Evolutionary conservation across 1,139 yeast genomes (phyloP).

Genomic region (Debaryomyces fabryi): DNA sequence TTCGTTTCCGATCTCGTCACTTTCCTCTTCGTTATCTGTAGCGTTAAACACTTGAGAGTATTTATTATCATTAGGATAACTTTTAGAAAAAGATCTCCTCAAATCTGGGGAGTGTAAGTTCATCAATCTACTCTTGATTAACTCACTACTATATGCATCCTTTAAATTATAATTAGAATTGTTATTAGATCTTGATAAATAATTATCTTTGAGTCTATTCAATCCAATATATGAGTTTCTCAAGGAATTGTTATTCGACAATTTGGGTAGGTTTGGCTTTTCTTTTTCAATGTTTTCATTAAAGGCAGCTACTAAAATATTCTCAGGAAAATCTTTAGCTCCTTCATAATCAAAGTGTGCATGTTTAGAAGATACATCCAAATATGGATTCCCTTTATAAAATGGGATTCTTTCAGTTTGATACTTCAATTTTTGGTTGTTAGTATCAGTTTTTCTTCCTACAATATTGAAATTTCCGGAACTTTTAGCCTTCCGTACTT

Average conservation of each 20-base stretch:
- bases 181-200: slow-evolving; percentile 22
- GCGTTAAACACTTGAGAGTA: slow-evolving; percentile 2
- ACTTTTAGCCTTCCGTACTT: slow-evolving; percentile 38
- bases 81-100: slow-evolving; percentile 16
- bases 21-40: slow-evolving; percentile 8
- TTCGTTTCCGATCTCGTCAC: neutral
- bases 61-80: slow-evolving; percentile 8
- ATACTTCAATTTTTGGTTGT: slow-evolving; percentile 18
- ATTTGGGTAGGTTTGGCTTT: slow-evolving; percentile 41
- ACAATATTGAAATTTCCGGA: slow-evolving; percentile 33
- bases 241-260: slow-evolving; percentile 32
- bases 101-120: slow-evolving; percentile 21
- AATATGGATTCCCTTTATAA: slow-evolving; percentile 31
- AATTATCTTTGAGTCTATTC: slow-evolving; percentile 40
- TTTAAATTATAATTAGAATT: slow-evolving; percentile 24
- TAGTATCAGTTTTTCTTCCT: slow-evolving; percentile 5
- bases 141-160: slow-evolving; percentile 16
- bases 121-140: slow-evolving; percentile 10
- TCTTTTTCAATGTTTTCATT: slow-evolving; percentile 13
- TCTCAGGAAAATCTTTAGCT: neutral
- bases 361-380: slow-evolving; percentile 13
- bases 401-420: slow-evolving; percentile 29
- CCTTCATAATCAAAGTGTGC: slow-evolving; percentile 8
- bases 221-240: slow-evolving; percentile 44
- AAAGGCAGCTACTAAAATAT: neutral